Evolutionary conservation across 768 basidiomycete genomes (phyloP), one percentile per base, ranked within the genome.

Genomic region (Rhodotorula kratochvilovae): DNA sequence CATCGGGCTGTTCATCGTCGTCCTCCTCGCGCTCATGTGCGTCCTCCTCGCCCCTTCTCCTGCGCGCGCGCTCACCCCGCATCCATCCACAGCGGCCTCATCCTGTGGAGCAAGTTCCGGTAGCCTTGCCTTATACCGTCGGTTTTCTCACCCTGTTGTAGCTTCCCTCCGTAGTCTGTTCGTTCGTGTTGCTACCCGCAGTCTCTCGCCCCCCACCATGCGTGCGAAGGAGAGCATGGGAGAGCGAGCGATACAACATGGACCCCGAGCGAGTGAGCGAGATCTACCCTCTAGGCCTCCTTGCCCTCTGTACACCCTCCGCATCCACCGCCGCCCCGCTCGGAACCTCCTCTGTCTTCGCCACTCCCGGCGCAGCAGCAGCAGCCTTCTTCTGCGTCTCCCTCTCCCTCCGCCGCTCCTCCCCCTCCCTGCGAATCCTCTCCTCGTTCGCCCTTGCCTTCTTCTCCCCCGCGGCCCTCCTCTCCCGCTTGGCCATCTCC

Each of bases 1-100:
- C 53, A 80, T 81, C 16, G 80, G 71, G 31, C 79, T 73, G 13
- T 81, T 82, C 74, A 80, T 81, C 60, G 77, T 77, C 46, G 78
- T 81, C 36, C 76, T 82, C 29, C 75, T 79, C 33, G 48, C 77
- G 10, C 71, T 81, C 36, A 79, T 81, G 58, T 59, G n/a, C 42
- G 39, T 45, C 17, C 25, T 5, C 57, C 36, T 61, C 63, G 4
- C 13, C 48, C 35, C 23, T 27, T 13, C 16, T 25, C 13, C 25
- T 7, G 17, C 25, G 7, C 7, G n/a, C 19, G 5, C 29, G 7
- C 2, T 5, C 17, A 11, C 55, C 8, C 5, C 25, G 6, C n/a
- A 13, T 19, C 11, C 57, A 23, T 8, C 2, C 21, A 16, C 58
- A 59, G 58, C 68, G 68, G 77, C 66, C 67, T 80, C 59, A 78